Evolutionary conservation across 768 basidiomycete genomes (phyloP), one percentile per base, ranked within the genome.

Genomic region (Leccinum broughii): DNA sequence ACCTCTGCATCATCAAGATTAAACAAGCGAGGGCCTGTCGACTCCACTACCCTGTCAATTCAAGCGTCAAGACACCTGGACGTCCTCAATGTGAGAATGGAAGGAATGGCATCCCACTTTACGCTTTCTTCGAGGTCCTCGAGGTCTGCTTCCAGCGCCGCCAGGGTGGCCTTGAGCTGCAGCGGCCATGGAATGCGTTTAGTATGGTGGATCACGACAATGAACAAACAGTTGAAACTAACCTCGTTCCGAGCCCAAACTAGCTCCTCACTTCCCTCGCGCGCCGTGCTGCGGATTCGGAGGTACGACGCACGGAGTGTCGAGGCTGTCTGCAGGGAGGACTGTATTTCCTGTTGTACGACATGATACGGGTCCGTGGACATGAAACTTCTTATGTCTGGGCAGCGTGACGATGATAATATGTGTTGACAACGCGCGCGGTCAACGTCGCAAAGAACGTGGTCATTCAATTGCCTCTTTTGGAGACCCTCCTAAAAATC

Each of bases 51-150:
- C 72, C 92, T 94, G 67, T 39, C 57, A 54, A 58, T 58, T 44
- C 60, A 61, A 59, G 44, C 6, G 54, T 61, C 53, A 61, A 24
- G 24, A 57, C 15, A 54, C 14, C 35, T 24, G 15, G n/a, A 37
- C 35, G 34, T 17, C 28, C 28, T 30, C 54, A 3, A 34, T 35
- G 20, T 37, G 44, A 34, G 6, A 10, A 24, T 39, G 35, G 46
- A 53, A 41, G 4, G 28, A 28, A n/a, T 41, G 24, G 57, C 54
- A 1, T 71, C 83, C 64, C 72, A 92, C 92, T 85, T 88, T 49
- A 98, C 95, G 68, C 92, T 94, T 69, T 93, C 93, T 54, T 97
- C 95, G n/a, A 98, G 76, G 71, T 94, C 94, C 61, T 94, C 92
- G 24, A 96, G 71, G 76, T 98, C 95, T 0, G 89, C 89, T 69